Percentiles rank a stretch among this genome's conserved stretches.
Conservation (phyloP, 2,329 filamentous ascomycete genomes). For the Apiospora pterosperma region DNA sequence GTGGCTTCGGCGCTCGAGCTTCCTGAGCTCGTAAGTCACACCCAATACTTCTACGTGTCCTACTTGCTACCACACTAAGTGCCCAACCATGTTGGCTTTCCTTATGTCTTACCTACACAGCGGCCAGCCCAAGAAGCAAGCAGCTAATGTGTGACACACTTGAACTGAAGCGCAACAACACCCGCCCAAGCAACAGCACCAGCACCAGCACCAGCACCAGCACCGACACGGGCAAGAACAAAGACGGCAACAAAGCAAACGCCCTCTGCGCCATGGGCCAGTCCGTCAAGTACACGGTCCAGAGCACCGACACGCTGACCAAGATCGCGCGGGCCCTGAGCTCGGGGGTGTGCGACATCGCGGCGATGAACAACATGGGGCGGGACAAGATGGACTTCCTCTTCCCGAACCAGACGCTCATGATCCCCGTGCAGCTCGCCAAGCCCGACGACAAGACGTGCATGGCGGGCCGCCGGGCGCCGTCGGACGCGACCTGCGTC, state of each 20-base stretch:
- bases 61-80: no score
- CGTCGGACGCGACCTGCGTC: background rate
- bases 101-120: no score
- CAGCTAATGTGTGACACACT: no score
- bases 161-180: no score
- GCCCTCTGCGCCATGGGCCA: background rate
- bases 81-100: no score
- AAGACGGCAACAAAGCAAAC: no score
- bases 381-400: background rate
- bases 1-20: no score
- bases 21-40: no score
- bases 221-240: background rate
- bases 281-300: background rate
- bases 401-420: conserved; percentile 1
- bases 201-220: background rate
- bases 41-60: no score
- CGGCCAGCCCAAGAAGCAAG: no score
- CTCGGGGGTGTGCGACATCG: conserved; percentile 1
- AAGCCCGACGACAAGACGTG: background rate
- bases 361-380: background rate
- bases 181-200: background rate
- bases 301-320: background rate
- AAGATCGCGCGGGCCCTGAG: background rate
- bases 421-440: background rate
- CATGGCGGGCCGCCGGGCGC: background rate